phyloP scores from a whole-genome alignment of 768 basidiomycete genomes.

The Podaxis mareebaensis region DNA sequence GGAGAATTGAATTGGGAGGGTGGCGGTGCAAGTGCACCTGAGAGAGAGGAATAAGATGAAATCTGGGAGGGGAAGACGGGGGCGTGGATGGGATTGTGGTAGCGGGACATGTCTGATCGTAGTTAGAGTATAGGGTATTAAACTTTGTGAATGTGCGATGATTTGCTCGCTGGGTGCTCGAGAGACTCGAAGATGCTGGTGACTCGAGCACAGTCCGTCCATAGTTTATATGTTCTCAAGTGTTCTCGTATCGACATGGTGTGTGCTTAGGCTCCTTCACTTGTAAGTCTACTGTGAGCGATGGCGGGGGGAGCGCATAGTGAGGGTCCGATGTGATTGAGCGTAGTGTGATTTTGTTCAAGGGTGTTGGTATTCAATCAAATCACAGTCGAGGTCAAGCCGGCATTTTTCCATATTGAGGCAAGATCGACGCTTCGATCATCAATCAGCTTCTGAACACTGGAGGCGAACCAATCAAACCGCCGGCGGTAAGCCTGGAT shows the following conservation, averaged over 20 bases:
- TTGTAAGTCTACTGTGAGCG: neutral
- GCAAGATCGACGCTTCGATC: neutral
- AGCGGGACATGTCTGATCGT: conserved; percentile 8
- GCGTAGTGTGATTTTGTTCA: conserved; percentile 15
- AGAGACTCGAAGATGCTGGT: neutral
- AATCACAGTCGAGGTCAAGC: neutral
- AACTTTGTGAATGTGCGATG: conserved; percentile 2
- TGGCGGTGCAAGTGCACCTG: conserved; percentile 8
- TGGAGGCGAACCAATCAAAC: neutral
- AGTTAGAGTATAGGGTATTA: conserved; percentile 14
- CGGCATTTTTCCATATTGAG: neutral
- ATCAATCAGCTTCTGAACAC: neutral
- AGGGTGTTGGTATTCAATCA: neutral
- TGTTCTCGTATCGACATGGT: neutral
- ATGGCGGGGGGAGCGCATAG: conserved; percentile 6
- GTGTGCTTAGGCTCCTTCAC: conserved; percentile 3
- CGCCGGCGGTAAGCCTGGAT: neutral
- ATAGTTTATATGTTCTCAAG: neutral
- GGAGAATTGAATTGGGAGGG: conserved; percentile 4
- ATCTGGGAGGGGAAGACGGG: conserved; percentile 15
- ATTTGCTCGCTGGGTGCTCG: neutral
- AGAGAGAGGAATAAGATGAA: conserved; percentile 13
- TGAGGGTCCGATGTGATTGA: conserved; percentile 1
- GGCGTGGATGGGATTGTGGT: conserved; percentile 15
- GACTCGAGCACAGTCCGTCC: neutral